Base-by-base conservation (phyloP, 2,329 filamentous ascomycete species). In the Helotiales sp. region DNA sequence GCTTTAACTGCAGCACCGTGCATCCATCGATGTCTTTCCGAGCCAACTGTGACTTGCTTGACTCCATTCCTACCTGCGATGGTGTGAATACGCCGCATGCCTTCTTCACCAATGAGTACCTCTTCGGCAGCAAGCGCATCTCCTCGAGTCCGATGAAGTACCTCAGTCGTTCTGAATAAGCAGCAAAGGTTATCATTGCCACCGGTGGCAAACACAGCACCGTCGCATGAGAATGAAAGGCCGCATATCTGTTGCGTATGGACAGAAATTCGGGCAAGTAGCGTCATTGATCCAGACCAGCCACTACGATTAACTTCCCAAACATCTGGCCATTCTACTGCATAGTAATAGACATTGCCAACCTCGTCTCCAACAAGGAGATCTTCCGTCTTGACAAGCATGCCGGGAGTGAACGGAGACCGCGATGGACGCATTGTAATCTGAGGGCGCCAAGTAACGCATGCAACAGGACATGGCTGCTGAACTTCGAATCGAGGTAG, bases 1-100 rank as follows among this genome's bases (percentile, higher is more conserved):
- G 95, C 95, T 74, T 99, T 99, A 64, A 98, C 90, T 2, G 95
- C 95, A 0, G 93, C 93, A 25, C 85, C 85, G 71, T 99, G 91
- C 10, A 79, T 73, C 83, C 91, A 95, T 30, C 82, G 82, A 71
- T 96, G 86, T 66, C 82, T 87, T 67, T 89, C 85, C 29, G 79
- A 75, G 6, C 84, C 84, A 5, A 75, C 68, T 2, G 76, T 76
- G 25, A 90, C 73, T 24, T 78, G 74, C 17, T 80, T 75, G 22
- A 81, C 60, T 1, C 52, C 54, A 15, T 27, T 75, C 30, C 69
- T 72, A 12, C 72, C 74, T 7, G 64, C 63, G 15, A 70, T 60
- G 12, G 63, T 67, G 42, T 69, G 68, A 22, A 71, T 60, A 5
- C 71, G 62, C 25, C 65, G 70, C 8, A 72, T 65, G 15, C 71